A percentile compares a stretch with the other conserved stretches of the same genome.
phyloP scores from a whole-genome alignment of 495 filamentous ascomycete genomes.

The Xylaria intraflava region DNA sequence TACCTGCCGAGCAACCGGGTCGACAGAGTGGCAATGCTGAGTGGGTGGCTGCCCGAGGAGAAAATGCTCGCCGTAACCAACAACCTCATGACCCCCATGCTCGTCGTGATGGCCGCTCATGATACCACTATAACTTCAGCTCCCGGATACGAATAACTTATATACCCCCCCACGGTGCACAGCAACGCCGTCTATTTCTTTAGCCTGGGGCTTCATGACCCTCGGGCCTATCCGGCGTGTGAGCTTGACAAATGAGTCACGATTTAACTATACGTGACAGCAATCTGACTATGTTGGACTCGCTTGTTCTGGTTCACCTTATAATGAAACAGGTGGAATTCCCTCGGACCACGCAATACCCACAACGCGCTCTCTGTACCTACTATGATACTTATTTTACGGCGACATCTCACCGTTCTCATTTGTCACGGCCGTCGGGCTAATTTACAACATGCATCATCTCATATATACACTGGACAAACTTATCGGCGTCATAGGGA shows the following conservation, averaged over 20 bases:
- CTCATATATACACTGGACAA: constrained; percentile 15
- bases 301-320: constrained; percentile 22
- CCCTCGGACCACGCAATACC: background rate
- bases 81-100: constrained; percentile 31
- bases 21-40: constrained; percentile 57
- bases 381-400: constrained; percentile 13
- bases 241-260: background rate
- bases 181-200: background rate
- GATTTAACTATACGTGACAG: background rate
- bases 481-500: constrained; percentile 18
- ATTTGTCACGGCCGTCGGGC: constrained; percentile 16
- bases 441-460: constrained; percentile 3
- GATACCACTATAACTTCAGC: background rate
- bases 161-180: background rate
- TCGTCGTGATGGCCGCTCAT: background rate
- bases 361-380: constrained; percentile 13
- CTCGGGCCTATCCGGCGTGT: background rate
- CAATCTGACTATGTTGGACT: background rate
- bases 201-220: background rate
- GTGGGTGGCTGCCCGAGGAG: constrained; percentile 56
- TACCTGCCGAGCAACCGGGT: constrained; percentile 47
- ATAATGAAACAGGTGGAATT: constrained; percentile 12
- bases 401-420: constrained; percentile 14
- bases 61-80: constrained; percentile 41
- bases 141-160: background rate